Evolutionary conservation across 192 early-diverging fungal species (phyloP).

Genomic region (Lunasporangiospora selenospora): DNA sequence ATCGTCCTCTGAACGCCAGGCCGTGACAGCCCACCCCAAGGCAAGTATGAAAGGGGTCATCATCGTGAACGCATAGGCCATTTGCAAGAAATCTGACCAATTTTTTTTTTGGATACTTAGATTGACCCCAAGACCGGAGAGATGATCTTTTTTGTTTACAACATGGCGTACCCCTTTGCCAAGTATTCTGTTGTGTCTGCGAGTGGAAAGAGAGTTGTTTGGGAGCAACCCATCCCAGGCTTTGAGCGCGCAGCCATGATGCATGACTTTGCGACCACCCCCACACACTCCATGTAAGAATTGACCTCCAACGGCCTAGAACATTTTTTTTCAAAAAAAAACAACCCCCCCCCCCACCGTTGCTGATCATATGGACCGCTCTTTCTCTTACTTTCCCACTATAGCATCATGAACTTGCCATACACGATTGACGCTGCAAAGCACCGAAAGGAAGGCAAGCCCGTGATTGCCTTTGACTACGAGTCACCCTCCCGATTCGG

Average conservation of each 20-base stretch:
- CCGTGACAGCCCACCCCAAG: slow-evolving; percentile 39
- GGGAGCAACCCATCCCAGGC: slow-evolving; percentile 18
- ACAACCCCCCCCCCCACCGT: neutral
- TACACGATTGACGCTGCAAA: neutral
- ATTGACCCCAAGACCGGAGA: slow-evolving; percentile 42
- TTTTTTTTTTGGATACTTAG: slow-evolving; percentile 7
- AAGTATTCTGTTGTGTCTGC: slow-evolving; percentile 30
- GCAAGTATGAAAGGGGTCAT: too few species aligned
- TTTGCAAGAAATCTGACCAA: too few species aligned
- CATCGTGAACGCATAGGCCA: too few species aligned
- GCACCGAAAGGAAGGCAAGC: slow-evolving; percentile 8
- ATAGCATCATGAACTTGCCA: slow-evolving; percentile 24
- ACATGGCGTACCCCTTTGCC: neutral
- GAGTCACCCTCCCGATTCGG: slow-evolving; percentile 17
- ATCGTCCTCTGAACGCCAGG: neutral
- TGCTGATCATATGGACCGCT: neutral
- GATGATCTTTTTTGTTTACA: slow-evolving; percentile 27
- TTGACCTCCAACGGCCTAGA: too few species aligned
- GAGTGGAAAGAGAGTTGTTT: slow-evolving; percentile 15
- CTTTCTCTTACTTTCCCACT: neutral
- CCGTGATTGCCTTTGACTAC: slow-evolving; percentile 19
- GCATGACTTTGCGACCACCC: slow-evolving; percentile 34
- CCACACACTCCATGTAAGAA: slow-evolving; percentile 25
- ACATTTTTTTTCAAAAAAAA: too few species aligned
- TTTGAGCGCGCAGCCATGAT: slow-evolving; percentile 22